These are phyloP conservation scores for Monosporascus sp. DNA, from an alignment of 2,329 filamentous ascomycete species.

Conservation along the genomic window DNA sequence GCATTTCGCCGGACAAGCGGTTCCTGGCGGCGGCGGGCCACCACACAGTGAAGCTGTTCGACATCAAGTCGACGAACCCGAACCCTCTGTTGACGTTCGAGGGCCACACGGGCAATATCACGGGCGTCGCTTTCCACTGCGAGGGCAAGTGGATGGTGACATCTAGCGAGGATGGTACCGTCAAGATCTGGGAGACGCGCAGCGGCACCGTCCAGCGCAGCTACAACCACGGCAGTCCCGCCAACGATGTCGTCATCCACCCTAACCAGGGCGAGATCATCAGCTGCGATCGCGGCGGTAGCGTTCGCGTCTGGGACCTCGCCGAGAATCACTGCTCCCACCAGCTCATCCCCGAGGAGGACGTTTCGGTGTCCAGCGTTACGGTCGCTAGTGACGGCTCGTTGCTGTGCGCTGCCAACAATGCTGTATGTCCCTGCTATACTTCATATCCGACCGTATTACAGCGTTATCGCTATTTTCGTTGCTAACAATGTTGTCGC, in stretches of 20 bases:
- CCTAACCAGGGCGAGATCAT: slow-evolving; percentile 98
- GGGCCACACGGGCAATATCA: slow-evolving; percentile 92
- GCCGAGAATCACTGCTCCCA: slow-evolving; percentile 97
- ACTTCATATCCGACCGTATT: not conserved
- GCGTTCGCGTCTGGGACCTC: slow-evolving; percentile 92
- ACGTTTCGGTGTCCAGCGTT: slow-evolving; percentile 87
- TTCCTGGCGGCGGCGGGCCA: slow-evolving; percentile 78
- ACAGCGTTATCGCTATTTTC: not conserved
- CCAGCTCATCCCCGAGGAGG: slow-evolving; percentile 92
- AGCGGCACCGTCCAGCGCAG: slow-evolving; percentile 83
- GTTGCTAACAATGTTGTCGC: too few species aligned
- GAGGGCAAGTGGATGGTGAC: slow-evolving; percentile 99
- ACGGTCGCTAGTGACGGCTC: slow-evolving; percentile 94
- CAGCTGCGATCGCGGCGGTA: slow-evolving; percentile 87
- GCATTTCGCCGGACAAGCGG: slow-evolving; percentile 96
- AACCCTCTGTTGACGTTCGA: slow-evolving; percentile 91
- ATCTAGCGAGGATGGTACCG: slow-evolving; percentile 90
- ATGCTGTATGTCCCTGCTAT: slow-evolving; percentile 52
- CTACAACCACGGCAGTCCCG: slow-evolving; percentile 82
- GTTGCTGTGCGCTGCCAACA: slow-evolving; percentile 89
- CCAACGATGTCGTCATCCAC: slow-evolving; percentile 98
- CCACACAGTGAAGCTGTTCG: slow-evolving; percentile 92
- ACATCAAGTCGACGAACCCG: slow-evolving; percentile 97
- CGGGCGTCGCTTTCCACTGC: slow-evolving; percentile 94
- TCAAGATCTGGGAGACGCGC: slow-evolving; percentile 95